These are phyloP conservation scores for Panicum miliaceum DNA, from an alignment of 176 grass and related monocot genomes.

Conservation along the genomic window DNA sequence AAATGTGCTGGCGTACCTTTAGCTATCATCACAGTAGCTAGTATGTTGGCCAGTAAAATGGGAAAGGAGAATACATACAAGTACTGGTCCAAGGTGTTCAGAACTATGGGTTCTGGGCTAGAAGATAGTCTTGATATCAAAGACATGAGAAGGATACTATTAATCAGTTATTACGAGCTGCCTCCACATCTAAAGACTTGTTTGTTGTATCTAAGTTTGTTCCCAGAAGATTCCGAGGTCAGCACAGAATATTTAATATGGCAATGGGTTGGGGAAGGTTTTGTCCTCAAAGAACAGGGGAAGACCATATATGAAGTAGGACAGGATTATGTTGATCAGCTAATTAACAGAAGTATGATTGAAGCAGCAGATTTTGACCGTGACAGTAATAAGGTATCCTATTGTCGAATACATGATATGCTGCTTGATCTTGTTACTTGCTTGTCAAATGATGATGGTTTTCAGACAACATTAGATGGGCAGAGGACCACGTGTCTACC, in stretches of 20 bases:
- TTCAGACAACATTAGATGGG: too few species aligned
- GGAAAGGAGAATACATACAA: not conserved
- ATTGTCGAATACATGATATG: slow-evolving; percentile 36
- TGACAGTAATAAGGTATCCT: accelerated
- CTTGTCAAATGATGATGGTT: slow-evolving; percentile 9
- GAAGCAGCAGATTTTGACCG: accelerated
- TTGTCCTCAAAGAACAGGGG: not conserved
- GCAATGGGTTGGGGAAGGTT: slow-evolving; percentile 33
- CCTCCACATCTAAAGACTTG: too few species aligned
- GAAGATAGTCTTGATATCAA: not conserved
- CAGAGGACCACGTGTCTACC: too few species aligned
- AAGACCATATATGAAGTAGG: not conserved
- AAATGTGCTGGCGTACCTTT: slow-evolving; percentile 8
- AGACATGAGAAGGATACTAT: slow-evolving; percentile 23
- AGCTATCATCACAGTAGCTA: not conserved
- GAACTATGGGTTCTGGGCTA: not conserved
- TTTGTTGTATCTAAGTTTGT: too few species aligned
- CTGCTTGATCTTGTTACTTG: slow-evolving; percentile 20
- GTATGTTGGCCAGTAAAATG: not conserved
- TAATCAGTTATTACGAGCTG: not conserved
- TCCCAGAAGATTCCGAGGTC: not conserved
- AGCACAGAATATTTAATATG: not conserved
- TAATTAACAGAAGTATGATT: not conserved
- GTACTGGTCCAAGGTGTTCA: slow-evolving; percentile 2
- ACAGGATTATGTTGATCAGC: not conserved